Evolutionary conservation across 257 asterid species (phyloP), one percentile per base, ranked within the genome.

Genomic region (Solanum gandarillasii): DNA sequence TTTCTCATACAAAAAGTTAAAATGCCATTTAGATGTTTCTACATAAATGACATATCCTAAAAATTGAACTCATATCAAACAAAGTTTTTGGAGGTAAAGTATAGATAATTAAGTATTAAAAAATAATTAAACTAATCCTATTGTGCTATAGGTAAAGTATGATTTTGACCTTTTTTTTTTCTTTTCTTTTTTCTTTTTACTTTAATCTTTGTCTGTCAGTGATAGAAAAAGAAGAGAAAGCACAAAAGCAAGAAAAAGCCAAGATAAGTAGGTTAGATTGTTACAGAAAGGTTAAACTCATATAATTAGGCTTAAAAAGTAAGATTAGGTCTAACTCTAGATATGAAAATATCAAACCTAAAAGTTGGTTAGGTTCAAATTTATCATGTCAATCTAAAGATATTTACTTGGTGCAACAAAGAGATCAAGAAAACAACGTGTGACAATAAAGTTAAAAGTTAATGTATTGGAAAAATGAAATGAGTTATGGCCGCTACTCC

Each of bases 211-310:
- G 1, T 46, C 21, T n/a, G 62, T 25, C 36, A 65, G 16, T 84
- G 32, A 39, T 48, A 25, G 60, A 79, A 55, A 88, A 86, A 89
- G 87, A 89, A 88, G 89, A 90, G 88, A 86, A 88, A 83, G 90
- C 87, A 78, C 79, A 85, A 55, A 39, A 58, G 58, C 13, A 35
- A 48, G 84, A 73, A 38, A 68, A 46, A 87, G 52, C 29, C 8
- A 67, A 39, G 62, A 29, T 5, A 39, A 16, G 43, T 32, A 58
- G 74, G 65, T 68, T 76, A 27, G 29, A 78, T 35, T 75, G 79
- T 70, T 65, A 36, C 35, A n/a, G 39, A 72, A 83, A 89, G 75
- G 85, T 62, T 43, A 39, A 78, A 81, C 48, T 35, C 18, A 79
- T 32, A 83, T 41, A 55, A 14, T 75, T 87, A 74, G 41, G 75